These are phyloP conservation scores for Turritis glabra DNA, from an alignment of 345 rosid genomes.

Conservation along the genomic window DNA sequence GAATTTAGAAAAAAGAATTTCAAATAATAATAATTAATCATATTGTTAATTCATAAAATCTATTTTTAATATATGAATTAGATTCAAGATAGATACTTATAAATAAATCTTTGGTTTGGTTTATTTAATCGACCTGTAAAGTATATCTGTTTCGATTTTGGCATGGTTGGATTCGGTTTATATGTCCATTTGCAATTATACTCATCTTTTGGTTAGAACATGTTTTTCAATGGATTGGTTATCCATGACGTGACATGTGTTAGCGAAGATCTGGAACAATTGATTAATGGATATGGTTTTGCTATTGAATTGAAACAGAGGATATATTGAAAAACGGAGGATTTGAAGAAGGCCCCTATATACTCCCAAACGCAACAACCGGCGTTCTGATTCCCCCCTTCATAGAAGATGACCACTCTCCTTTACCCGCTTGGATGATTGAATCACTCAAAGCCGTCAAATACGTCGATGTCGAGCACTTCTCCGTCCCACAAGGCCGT, in stretches of 20 bases:
- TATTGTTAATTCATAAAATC: too few relatives aligned
- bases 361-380: slow-evolving; percentile 65
- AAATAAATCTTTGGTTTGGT: too few relatives aligned
- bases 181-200: background rate
- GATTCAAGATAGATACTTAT: too few relatives aligned
- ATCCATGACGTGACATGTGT: slow-evolving; percentile 1
- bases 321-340: slow-evolving; percentile 72
- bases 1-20: too few relatives aligned
- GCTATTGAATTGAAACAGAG: slow-evolving; percentile 38
- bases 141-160: too few relatives aligned
- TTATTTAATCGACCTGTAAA: too few relatives aligned
- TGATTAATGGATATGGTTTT: background rate
- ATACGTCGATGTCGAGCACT: slow-evolving; percentile 70
- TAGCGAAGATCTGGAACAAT: background rate
- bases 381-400: slow-evolving; percentile 85
- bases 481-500: slow-evolving; percentile 64
- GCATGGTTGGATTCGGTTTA: background rate
- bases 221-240: background rate
- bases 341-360: slow-evolving; percentile 85
- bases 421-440: slow-evolving; percentile 78
- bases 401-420: slow-evolving; percentile 76
- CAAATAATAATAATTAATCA: too few relatives aligned
- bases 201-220: background rate
- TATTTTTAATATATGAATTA: too few relatives aligned
- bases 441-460: slow-evolving; percentile 91